phyloP scores from a whole-genome alignment of 129 eudicot genomes.

The Daucus carota region DH1_v3.0 NC_030388.2:29831001-29831500 shows the following conservation, averaged over 20 bases:
- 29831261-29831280: neutral
- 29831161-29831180: neutral
- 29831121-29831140: neutral
- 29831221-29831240: neutral
- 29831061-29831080: neutral
- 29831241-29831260: neutral
- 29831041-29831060: neutral
- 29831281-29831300: neutral
- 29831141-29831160: neutral
- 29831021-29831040: neutral
- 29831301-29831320: slow-evolving; percentile 1
- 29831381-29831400: slow-evolving; percentile 1
- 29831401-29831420: neutral
- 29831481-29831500: slow-evolving; percentile 14
- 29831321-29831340: slow-evolving; percentile 12
- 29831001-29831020: neutral
- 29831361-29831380: slow-evolving; percentile 1
- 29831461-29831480: slow-evolving; percentile 31
- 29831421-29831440: slow-evolving; percentile 1
- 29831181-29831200: neutral
- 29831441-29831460: slow-evolving; percentile 37
- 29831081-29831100: neutral
- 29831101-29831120: neutral
- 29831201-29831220: neutral
- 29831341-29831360: slow-evolving; percentile 20